phyloP scores from a whole-genome alignment of 176 grass and related monocot genomes.

The Phoenix roebelenii region DNA sequence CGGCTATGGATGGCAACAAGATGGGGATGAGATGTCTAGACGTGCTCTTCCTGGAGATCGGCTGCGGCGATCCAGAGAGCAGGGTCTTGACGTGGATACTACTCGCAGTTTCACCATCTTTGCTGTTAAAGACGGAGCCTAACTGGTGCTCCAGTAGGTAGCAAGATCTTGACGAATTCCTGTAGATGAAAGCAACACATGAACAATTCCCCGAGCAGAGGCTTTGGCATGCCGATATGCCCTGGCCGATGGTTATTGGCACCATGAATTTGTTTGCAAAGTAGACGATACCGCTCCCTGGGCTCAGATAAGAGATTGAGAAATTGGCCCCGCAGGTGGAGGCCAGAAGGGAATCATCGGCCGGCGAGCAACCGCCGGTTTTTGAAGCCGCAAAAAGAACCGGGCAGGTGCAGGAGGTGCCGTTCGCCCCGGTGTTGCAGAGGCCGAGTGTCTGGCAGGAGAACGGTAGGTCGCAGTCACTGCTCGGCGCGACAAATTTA shows the following conservation, averaged over 20 bases:
- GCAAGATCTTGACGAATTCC: constrained; percentile 41
- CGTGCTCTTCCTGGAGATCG: background rate
- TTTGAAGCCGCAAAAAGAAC: constrained; percentile 24
- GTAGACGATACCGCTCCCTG: constrained; percentile 33
- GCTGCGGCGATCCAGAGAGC: background rate
- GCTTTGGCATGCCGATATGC: constrained; percentile 27
- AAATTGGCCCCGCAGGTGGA: constrained; percentile 17
- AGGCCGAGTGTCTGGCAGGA: constrained; percentile 43
- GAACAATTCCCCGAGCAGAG: constrained; percentile 61
- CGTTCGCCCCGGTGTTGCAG: constrained; percentile 31
- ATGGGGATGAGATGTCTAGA: constrained; percentile 26
- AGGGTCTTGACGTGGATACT: constrained; percentile 48
- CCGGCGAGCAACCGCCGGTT: constrained; percentile 36
- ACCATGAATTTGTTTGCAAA: constrained; percentile 47
- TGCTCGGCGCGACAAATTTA: constrained; percentile 44
- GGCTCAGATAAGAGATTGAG: constrained; percentile 32
- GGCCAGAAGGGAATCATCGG: constrained; percentile 45
- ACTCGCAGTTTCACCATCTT: background rate
- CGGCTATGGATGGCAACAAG: constrained; percentile 41
- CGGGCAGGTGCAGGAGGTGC: constrained; percentile 54
- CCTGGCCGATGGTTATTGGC: constrained; percentile 23
- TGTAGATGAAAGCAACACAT: constrained; percentile 60
- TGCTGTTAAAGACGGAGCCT: constrained; percentile 42
- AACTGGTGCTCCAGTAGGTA: constrained; percentile 46
- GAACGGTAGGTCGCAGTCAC: constrained; percentile 51